These are phyloP conservation scores for Cubamyces sp. DNA, from an alignment of 768 basidiomycete species.

Conservation along the genomic window DNA sequence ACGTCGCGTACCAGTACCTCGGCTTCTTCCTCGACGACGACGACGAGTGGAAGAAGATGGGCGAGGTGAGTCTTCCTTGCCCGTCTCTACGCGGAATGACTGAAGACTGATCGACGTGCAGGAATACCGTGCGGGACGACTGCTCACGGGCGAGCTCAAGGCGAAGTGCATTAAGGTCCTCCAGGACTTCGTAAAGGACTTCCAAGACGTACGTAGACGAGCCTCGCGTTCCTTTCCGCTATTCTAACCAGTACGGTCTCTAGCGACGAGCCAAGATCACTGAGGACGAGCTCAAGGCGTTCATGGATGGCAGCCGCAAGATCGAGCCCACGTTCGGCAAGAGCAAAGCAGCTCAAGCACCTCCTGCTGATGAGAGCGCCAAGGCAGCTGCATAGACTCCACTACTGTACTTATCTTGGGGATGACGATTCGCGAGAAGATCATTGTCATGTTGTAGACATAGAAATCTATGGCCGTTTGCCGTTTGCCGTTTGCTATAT, in stretches of 20 bases:
- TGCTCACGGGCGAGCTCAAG: conserved; percentile 93
- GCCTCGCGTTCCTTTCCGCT: not conserved
- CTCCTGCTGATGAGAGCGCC: not conserved
- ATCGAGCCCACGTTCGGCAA: conserved; percentile 65
- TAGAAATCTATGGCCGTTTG: conserved; percentile 13
- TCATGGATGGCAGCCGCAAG: conserved; percentile 81
- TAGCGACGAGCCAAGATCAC: conserved; percentile 83
- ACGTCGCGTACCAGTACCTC: conserved; percentile 94
- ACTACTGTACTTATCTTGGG: too few relatives aligned
- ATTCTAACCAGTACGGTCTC: not conserved
- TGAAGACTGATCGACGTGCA: conserved; percentile 36
- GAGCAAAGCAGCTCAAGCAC: conserved; percentile 20
- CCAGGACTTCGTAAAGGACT: conserved; percentile 80
- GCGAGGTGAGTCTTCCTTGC: conserved; percentile 55
- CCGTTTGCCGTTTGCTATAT: too few relatives aligned
- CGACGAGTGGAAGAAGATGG: conserved; percentile 77
- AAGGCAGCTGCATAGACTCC: not conserved
- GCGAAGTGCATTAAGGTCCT: conserved; percentile 81
- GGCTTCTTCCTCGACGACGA: conserved; percentile 96
- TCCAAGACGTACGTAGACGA: conserved; percentile 69
- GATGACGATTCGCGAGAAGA: not conserved
- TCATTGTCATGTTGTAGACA: conserved; percentile 21
- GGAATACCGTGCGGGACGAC: conserved; percentile 89
- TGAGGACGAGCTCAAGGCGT: conserved; percentile 70
- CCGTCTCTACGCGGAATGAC: conserved; percentile 2